These are phyloP conservation scores for Saxophila tyrrhenica DNA, from an alignment of 495 filamentous ascomycete genomes.

Conservation along the genomic window DNA sequence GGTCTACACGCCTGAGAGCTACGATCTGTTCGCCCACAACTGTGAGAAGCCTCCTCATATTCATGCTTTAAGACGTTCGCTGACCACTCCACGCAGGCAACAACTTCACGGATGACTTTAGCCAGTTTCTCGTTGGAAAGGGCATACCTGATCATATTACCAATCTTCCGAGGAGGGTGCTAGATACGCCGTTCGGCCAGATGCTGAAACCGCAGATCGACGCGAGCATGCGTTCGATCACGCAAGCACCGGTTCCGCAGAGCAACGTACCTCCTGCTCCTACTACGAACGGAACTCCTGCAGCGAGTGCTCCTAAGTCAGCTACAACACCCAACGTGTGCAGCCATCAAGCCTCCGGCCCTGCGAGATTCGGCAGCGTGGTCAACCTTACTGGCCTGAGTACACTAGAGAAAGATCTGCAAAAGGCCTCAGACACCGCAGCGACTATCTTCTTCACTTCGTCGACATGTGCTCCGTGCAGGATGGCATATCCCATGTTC, in stretches of 20 bases:
- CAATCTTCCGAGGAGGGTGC: slow-evolving; percentile 74
- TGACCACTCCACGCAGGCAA: slow-evolving; percentile 48
- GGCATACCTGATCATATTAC: slow-evolving; percentile 81
- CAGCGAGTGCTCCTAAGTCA: not conserved
- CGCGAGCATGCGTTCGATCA: slow-evolving; percentile 56
- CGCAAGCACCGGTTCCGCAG: slow-evolving; percentile 31
- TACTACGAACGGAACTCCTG: not conserved
- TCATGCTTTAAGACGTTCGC: too few relatives aligned
- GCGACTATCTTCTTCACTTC: slow-evolving; percentile 91
- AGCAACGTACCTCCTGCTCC: slow-evolving; percentile 5
- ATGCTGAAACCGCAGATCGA: slow-evolving; percentile 81
- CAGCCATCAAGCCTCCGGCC: not conserved
- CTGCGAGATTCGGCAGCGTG: slow-evolving; percentile 31
- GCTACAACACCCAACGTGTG: not conserved
- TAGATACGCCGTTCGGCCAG: slow-evolving; percentile 82
- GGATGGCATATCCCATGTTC: slow-evolving; percentile 69
- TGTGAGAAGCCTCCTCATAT: too few relatives aligned
- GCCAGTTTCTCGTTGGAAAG: slow-evolving; percentile 81
- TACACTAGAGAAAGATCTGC: slow-evolving; percentile 51
- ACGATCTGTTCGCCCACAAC: slow-evolving; percentile 83
- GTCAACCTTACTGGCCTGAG: slow-evolving; percentile 41
- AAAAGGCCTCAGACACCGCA: slow-evolving; percentile 48
- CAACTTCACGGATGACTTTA: slow-evolving; percentile 91
- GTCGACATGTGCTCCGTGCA: slow-evolving; percentile 76
- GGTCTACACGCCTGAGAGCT: slow-evolving; percentile 77